Evolutionary conservation across 2,329 filamentous ascomycete species (phyloP), one percentile per base, ranked within the genome.

Genomic region (Dactylellina drechsleri): DNA sequence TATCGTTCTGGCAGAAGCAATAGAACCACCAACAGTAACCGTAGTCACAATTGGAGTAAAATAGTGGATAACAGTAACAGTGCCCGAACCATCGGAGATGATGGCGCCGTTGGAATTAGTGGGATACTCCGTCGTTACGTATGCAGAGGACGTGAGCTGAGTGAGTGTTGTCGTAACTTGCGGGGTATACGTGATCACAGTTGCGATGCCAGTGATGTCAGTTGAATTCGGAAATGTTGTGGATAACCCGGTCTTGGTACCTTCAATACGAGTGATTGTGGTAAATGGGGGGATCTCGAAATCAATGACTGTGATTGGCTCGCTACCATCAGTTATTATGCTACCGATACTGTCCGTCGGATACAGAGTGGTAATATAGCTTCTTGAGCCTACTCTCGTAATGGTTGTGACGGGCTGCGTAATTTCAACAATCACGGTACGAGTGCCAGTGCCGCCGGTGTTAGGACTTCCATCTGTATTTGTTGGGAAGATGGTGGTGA

Each of bases 41-140:
- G 50, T 23, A 53, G 23, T 53, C 26, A 20, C 20, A n/a, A n/a
- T n/a, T 53, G 50, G 50, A 8, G n/a, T 16, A 23, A 20, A 13
- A 15, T 53, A 53, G 5, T 53, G n/a, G 20, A 53, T 53, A 23
- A 53, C 50, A 18, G 50, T 53, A 26, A 23, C 20, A 6, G 50
- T 53, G 3, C n/a, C 50, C 16, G 50, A 20, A 41, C 36, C 36
- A 41, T 41, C 36, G 13, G 36, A 7, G 7, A 41, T 7, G 6
- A 13, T 41, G 13, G 7, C 13, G 6, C 18, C 50, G n/a, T 5
- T 7, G 36, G 7, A 7, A 13, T 41, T 13, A 7, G 36, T 41
- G 36, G 36, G 36, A 13, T 7, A 41, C 6, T 7, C 13, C 13
- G 36, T 41, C 6, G 36, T 41, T 7, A 13, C 13, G 6, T 6